phyloP scores from a whole-genome alignment of 2,329 filamentous ascomycete genomes.

The Scleromitrula shiraiana region DNA sequence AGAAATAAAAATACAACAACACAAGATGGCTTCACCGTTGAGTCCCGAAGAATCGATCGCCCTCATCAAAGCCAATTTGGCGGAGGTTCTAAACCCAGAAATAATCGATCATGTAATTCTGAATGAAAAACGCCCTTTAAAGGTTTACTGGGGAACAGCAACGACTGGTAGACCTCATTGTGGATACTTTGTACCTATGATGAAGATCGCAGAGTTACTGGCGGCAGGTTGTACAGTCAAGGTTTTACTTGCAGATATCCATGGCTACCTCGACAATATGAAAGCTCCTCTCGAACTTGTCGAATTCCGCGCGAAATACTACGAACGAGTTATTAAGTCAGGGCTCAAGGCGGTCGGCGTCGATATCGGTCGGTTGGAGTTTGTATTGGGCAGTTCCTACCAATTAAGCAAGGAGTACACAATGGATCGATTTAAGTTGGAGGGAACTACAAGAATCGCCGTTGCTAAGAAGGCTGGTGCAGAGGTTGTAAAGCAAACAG shows the following conservation, averaged over 20 bases:
- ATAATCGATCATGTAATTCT: constrained; percentile 68
- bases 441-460: constrained; percentile 25
- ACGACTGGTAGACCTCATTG: constrained; percentile 67
- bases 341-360: constrained; percentile 49
- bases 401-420: constrained; percentile 66
- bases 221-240: constrained; percentile 76
- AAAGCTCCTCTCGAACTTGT: constrained; percentile 88
- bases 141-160: constrained; percentile 77
- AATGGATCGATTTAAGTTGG: constrained; percentile 81
- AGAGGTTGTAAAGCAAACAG: constrained; percentile 75
- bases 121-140: constrained; percentile 61
- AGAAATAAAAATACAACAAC: not conserved
- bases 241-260: constrained; percentile 62
- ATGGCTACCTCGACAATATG: constrained; percentile 72
- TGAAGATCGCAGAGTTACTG: constrained; percentile 86
- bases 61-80: constrained; percentile 73
- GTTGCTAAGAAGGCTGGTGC: constrained; percentile 79
- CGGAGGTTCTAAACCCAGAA: constrained; percentile 76
- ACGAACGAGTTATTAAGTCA: constrained; percentile 65
- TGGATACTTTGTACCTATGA: constrained; percentile 72
- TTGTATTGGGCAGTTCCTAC: constrained; percentile 79
- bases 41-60: constrained; percentile 55
- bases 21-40: constrained; percentile 20
- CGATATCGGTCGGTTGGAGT: constrained; percentile 67
- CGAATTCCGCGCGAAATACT: constrained; percentile 71